A percentile compares a stretch with the other conserved stretches of the same genome.
Conservation (phyloP, 148 eudicot genomes). For the Persicaria tinctoria region DNA sequence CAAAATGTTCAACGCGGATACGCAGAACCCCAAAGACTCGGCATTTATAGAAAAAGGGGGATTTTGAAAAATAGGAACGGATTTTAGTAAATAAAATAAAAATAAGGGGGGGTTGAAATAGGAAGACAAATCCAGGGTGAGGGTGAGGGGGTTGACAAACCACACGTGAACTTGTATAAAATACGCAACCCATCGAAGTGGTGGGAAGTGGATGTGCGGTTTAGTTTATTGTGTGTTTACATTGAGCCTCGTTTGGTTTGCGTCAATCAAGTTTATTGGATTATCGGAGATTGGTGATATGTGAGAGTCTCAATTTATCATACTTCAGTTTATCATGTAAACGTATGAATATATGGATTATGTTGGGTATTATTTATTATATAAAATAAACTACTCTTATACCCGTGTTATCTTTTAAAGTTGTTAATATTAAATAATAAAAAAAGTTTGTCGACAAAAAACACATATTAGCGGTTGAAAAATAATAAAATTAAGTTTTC, state of each 20-base stretch:
- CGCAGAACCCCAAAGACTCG: neutral
- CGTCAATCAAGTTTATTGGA: neutral
- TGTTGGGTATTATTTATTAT: too few relatives aligned
- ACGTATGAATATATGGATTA: too few relatives aligned
- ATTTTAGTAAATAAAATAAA: neutral
- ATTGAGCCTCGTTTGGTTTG: conserved; percentile 2
- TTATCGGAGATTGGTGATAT: too few relatives aligned
- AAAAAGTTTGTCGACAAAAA: too few relatives aligned
- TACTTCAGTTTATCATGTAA: too few relatives aligned
- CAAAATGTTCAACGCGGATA: conserved; percentile 4
- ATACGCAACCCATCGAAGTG: conserved; percentile 10
- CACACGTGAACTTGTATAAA: conserved; percentile 15
- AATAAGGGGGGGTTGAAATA: neutral
- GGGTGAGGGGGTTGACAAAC: conserved; percentile 10
- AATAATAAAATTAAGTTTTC: too few relatives aligned
- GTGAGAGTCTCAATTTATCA: too few relatives aligned
- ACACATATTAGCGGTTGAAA: too few relatives aligned
- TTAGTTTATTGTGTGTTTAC: neutral
- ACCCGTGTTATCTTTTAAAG: too few relatives aligned
- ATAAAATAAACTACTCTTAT: too few relatives aligned
- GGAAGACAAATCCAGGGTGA: neutral
- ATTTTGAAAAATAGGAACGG: neutral
- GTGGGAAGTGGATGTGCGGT: neutral
- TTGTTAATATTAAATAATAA: too few relatives aligned
- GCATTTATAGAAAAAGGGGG: neutral